phyloP scores from a whole-genome alignment of 441 rosid genomes.

The Adansonia grandidieri region DNA sequence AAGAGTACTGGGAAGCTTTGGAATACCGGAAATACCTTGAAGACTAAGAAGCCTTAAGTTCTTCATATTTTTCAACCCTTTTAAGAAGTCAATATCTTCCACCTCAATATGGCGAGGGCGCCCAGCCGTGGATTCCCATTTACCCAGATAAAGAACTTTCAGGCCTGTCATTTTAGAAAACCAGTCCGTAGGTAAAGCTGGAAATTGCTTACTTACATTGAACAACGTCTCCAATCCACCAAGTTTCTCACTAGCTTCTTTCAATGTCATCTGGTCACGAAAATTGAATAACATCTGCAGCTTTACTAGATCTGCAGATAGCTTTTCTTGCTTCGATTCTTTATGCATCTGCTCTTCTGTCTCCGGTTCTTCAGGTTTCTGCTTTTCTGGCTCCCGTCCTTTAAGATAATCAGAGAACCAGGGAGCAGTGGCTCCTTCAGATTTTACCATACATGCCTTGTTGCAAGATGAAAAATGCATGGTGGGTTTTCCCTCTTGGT shows the following conservation, averaged over 20 bases:
- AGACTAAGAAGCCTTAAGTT: conserved; percentile 52
- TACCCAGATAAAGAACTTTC: conserved; percentile 52
- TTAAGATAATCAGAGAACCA: conserved; percentile 5
- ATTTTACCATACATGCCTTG: conserved; percentile 43
- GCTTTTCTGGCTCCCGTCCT: neutral
- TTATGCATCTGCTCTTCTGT: too few species aligned
- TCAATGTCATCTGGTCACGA: neutral
- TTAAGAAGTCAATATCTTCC: conserved; percentile 50
- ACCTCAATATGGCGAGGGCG: conserved; percentile 49
- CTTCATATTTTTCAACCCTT: conserved; percentile 44
- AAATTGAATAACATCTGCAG: conserved; percentile 24
- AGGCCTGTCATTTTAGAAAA: conserved; percentile 37
- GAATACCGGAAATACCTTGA: conserved; percentile 64
- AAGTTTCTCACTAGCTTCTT: neutral
- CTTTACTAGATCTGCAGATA: neutral
- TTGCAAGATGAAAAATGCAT: neutral
- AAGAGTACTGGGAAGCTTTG: conserved; percentile 38
- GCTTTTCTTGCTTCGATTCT: neutral
- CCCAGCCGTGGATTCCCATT: conserved; percentile 47
- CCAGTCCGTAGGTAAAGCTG: conserved; percentile 43
- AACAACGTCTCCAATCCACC: conserved; percentile 34
- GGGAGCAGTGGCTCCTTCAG: neutral
- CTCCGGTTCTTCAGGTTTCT: neutral
- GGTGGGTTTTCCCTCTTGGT: conserved; percentile 27
- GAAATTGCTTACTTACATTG: conserved; percentile 51